phyloP scores from a whole-genome alignment of 257 asterid species.

The Salvia miltiorrhiza region DNA sequence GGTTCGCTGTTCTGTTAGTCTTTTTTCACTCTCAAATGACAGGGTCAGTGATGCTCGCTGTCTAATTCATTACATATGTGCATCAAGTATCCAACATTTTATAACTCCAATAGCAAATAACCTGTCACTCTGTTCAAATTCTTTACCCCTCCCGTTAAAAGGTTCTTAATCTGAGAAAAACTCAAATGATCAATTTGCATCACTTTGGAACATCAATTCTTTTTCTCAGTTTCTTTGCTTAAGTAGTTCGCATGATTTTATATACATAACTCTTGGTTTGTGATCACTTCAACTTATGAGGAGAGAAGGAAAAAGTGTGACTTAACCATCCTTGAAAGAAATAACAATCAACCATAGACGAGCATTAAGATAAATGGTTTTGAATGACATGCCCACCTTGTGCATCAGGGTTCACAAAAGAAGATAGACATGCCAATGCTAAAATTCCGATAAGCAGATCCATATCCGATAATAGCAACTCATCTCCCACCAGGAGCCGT shows the following conservation, averaged over 20 bases:
- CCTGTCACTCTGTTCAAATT: neutral
- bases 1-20: neutral
- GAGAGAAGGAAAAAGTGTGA: neutral
- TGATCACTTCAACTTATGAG: neutral
- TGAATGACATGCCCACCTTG: conserved; percentile 39
- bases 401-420: conserved; percentile 45
- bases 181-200: neutral
- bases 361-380: neutral
- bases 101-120: neutral
- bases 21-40: neutral
- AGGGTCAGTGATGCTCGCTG: neutral
- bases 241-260: neutral
- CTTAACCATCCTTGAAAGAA: neutral
- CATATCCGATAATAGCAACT: conserved; percentile 27
- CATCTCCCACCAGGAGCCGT: neutral
- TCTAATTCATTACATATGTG: neutral
- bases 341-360: neutral
- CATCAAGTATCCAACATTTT: neutral
- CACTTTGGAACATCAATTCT: neutral
- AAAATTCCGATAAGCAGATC: conserved; percentile 33
- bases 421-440: conserved; percentile 24
- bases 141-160: neutral
- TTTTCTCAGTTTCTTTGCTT: neutral
- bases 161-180: neutral
- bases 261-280: neutral